These are phyloP conservation scores for Chytridium lagenaria DNA, from an alignment of 371 early-diverging fungal species.

Conservation along the genomic window DNA sequence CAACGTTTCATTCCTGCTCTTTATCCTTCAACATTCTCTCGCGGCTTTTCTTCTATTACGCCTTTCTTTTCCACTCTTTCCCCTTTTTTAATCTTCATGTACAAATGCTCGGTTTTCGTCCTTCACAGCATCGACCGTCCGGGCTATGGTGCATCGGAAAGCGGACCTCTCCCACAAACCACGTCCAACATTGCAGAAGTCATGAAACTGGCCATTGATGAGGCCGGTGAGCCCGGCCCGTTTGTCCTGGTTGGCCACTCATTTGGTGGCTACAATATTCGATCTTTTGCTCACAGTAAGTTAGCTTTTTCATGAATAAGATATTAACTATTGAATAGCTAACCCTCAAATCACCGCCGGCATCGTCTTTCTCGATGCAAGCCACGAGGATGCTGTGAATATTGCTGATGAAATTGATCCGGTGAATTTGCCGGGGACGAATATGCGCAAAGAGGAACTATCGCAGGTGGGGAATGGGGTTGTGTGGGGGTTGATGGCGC, in stretches of 20 bases:
- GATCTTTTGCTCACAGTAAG: conserved; percentile 25
- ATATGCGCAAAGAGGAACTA: background rate
- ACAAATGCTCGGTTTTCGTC: too few species aligned
- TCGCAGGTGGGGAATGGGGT: background rate
- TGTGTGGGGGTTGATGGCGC: background rate
- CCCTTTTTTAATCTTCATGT: too few species aligned
- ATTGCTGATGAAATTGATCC: background rate
- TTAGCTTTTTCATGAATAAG: background rate
- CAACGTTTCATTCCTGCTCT: too few species aligned
- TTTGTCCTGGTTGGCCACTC: conserved; percentile 35
- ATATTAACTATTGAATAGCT: conserved; percentile 3
- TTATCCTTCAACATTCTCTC: background rate
- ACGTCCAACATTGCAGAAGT: conserved; percentile 20
- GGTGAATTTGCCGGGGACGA: background rate
- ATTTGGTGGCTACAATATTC: conserved; percentile 26
- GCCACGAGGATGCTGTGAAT: conserved; percentile 14
- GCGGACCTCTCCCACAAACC: conserved; percentile 32
- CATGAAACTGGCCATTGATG: conserved; percentile 21
- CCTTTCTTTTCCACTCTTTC: too few species aligned
- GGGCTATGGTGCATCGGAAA: conserved; percentile 33
- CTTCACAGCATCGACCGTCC: conserved; percentile 22
- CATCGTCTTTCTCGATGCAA: conserved; percentile 28
- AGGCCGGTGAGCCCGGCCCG: conserved; percentile 29
- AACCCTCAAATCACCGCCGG: conserved; percentile 28
- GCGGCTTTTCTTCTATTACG: too few species aligned